Base-by-base conservation (phyloP, 495 filamentous ascomycete species). In the Hamigera avellanea region DNA sequence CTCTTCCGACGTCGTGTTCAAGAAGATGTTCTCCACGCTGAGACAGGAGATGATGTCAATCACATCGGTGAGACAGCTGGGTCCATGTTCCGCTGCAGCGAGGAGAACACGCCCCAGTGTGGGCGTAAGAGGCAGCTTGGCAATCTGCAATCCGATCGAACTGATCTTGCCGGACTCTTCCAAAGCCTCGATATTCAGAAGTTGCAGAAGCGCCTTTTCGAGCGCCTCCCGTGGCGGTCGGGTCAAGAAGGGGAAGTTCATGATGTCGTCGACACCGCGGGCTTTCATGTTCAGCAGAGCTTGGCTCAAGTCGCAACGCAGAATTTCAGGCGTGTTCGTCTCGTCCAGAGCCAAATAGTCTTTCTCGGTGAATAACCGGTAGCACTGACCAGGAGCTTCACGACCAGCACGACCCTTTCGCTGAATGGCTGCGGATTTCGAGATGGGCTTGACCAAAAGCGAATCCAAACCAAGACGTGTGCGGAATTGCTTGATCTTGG, bases 221-320 rank as follows among this genome's bases (percentile, higher is more conserved):
- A 96, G 64, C 0, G 83, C 68, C 40, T 89, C 81, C 14, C 78
- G 59, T 1, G 81, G 75, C 0, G 89, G 93, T 1, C 74, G 72
- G 39, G 89, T 85, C 50, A 99, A 75, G 38, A 94, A 78, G 0
- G 88, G 83, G 48, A 99, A 99, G 0, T 68, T 62, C 30, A 86
- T 56, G 17, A 96, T 76, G 51, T 96, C 80, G 14, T 84, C 70
- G 7, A 93, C 76, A 0, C 89, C 91, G 23, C 87, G 70, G 7
- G 93, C 89, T 52, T 95, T 95, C 80, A 99, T 89, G 1, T 80
- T 93, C 12, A 99, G 63, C n/a, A 95, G 60, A 2, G 87, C 81
- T 33, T 83, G 76, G 15, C 84, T 73, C 1, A 96, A 64, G 53
- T 99, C 93, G 39, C 81, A 87, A 18, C 93, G 73, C 8, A 96